A percentile compares a stretch with the other conserved stretches of the same genome.
These are phyloP conservation scores for Jamesozyma piceae DNA, from an alignment of 805 yeast species.

Conservation along the genomic window DNA sequence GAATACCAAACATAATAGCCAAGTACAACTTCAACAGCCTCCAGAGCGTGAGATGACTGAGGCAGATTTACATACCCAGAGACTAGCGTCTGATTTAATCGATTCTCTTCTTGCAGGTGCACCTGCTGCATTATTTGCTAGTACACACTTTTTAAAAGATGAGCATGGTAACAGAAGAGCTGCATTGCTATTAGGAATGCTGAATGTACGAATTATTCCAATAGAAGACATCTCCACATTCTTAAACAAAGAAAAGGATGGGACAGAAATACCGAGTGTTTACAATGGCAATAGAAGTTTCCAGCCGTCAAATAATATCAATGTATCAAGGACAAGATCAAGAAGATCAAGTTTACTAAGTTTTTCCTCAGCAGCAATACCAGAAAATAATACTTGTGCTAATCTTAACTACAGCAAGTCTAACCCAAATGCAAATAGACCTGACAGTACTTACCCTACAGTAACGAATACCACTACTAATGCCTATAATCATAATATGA, in stretches of 20 bases:
- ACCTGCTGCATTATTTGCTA: conserved; percentile 66
- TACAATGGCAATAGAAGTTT: background rate
- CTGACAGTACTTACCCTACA: background rate
- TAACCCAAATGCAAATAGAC: background rate
- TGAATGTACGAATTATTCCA: conserved; percentile 50
- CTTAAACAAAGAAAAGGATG: conserved; percentile 2
- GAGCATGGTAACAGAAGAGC: conserved; percentile 71
- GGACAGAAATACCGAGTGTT: background rate
- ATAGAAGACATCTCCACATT: conserved; percentile 27
- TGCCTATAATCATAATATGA: background rate
- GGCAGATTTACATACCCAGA: conserved; percentile 12
- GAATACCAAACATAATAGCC: background rate
- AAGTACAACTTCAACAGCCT: background rate
- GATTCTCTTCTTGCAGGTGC: conserved; percentile 53
- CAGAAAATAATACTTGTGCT: background rate
- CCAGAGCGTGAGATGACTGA: background rate
- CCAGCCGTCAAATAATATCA: background rate
- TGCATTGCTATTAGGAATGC: conserved; percentile 66
- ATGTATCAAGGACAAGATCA: background rate
- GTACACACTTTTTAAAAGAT: conserved; percentile 66
- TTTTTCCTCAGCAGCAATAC: conserved; percentile 1
- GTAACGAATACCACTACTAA: background rate
- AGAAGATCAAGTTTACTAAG: conserved; percentile 5
- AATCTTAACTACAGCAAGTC: no score
- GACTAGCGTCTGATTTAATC: conserved; percentile 36